These are phyloP conservation scores for Triticum turgidum DNA, from an alignment of 176 grass and related monocot species.

Conservation along the genomic window DNA sequence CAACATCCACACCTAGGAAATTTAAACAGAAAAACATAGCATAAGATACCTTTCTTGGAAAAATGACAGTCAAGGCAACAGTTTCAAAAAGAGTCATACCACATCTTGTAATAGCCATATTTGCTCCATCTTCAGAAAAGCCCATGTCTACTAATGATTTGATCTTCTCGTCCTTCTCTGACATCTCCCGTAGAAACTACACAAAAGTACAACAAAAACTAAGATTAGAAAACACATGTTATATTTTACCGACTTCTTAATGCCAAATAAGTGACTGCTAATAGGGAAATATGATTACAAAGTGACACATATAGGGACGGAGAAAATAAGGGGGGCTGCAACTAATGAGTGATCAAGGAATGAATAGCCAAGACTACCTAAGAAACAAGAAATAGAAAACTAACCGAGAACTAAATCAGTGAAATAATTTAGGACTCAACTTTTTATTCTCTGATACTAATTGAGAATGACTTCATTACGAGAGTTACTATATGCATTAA, in stretches of 20 bases:
- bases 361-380: background rate
- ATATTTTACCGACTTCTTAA: background rate
- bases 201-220: background rate
- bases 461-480: background rate
- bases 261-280: background rate
- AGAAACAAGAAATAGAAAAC: background rate
- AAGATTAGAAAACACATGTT: slow-evolving; percentile 8
- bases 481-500: no score
- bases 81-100: slow-evolving; percentile 46
- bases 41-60: background rate
- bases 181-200: slow-evolving; percentile 69
- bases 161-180: slow-evolving; percentile 53
- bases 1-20: slow-evolving; percentile 54
- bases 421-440: background rate
- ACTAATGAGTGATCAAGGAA: background rate
- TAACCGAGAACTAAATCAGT: background rate
- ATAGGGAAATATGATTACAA: background rate
- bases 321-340: background rate
- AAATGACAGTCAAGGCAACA: background rate
- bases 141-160: slow-evolving; percentile 66
- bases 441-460: background rate
- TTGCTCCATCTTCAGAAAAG: slow-evolving; percentile 30
- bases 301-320: background rate
- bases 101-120: slow-evolving; percentile 66
- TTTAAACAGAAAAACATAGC: slow-evolving; percentile 7